Conservation (phyloP, 2,329 filamentous ascomycete genomes). For the Colletotrichum sp. region DNA sequence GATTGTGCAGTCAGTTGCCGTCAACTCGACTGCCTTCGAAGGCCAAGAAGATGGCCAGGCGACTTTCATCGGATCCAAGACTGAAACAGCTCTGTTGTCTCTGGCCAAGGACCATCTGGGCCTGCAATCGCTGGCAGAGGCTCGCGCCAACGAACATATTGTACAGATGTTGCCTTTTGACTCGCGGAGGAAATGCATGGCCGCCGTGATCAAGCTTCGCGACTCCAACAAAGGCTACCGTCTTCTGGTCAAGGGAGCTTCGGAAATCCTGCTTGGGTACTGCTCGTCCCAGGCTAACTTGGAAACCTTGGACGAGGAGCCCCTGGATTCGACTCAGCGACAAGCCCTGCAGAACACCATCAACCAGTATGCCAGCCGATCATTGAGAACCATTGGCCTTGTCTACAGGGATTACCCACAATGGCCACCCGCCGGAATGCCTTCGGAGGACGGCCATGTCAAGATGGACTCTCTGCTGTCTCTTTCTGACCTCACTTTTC, state of each 20-base stretch:
- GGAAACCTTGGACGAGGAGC: slow-evolving; percentile 12
- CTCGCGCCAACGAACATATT: slow-evolving; percentile 49
- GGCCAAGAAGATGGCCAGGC: slow-evolving; percentile 50
- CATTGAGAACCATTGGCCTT: slow-evolving; percentile 77
- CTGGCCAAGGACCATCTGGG: slow-evolving; percentile 56
- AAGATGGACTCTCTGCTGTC: slow-evolving; percentile 61
- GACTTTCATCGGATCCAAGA: slow-evolving; percentile 61
- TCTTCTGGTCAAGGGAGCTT: slow-evolving; percentile 60
- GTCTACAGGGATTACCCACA: slow-evolving; percentile 75
- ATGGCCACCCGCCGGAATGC: slow-evolving; percentile 68
- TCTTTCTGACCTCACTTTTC: slow-evolving; percentile 69
- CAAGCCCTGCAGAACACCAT: slow-evolving; percentile 46
- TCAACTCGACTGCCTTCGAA: slow-evolving; percentile 67
- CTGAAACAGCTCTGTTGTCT: slow-evolving; percentile 58
- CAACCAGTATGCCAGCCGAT: slow-evolving; percentile 64
- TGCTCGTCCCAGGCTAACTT: slow-evolving; percentile 36
- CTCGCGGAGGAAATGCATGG: slow-evolving; percentile 62
- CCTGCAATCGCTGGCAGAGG: slow-evolving; percentile 50
- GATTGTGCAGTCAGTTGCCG: slow-evolving; percentile 48
- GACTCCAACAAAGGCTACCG: slow-evolving; percentile 46
- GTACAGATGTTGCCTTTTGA: slow-evolving; percentile 60
- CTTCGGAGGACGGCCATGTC: slow-evolving; percentile 61
- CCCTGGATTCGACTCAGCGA: neutral
- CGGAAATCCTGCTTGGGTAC: slow-evolving; percentile 58
- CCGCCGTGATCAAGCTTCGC: slow-evolving; percentile 55